These are phyloP conservation scores for Gossypium gossypioides DNA, from an alignment of 441 rosid species.

Conservation along the genomic window DNA sequence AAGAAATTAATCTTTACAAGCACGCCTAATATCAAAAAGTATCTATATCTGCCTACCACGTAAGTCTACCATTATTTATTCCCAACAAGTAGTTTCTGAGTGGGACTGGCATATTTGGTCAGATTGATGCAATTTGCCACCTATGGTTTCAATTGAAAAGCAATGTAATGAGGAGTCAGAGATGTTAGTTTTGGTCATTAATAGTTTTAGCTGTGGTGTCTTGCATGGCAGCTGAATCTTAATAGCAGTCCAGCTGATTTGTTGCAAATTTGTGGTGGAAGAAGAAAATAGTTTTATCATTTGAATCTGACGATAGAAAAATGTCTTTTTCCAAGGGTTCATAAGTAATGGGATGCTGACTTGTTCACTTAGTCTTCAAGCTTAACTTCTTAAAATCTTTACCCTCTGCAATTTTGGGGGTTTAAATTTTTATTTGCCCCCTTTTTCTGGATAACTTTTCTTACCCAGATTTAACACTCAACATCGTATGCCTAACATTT, in stretches of 20 bases:
- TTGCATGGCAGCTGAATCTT: not conserved
- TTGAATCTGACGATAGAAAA: not conserved
- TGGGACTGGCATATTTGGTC: not conserved
- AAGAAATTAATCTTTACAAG: not conserved
- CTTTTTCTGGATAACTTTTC: not conserved
- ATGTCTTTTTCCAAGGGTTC: not conserved
- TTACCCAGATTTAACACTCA: conserved; percentile 1
- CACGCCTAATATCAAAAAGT: not conserved
- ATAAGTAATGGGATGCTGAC: not conserved
- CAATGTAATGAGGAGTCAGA: not conserved
- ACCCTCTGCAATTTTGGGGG: not conserved
- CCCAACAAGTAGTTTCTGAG: not conserved
- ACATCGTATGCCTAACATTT: not conserved
- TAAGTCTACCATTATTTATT: not conserved
- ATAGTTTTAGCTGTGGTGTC: not conserved
- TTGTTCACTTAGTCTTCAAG: not conserved
- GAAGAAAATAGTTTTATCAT: not conserved
- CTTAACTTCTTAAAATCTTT: not conserved
- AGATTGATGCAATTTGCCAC: not conserved
- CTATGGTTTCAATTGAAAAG: not conserved
- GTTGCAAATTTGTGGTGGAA: not conserved
- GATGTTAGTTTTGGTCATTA: not conserved
- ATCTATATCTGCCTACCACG: not conserved
- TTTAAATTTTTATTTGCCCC: not conserved
- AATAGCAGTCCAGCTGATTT: not conserved